These are phyloP conservation scores for Eremochloa ophiuroides DNA, from an alignment of 176 grass and related monocot species.

Conservation along the genomic window DNA sequence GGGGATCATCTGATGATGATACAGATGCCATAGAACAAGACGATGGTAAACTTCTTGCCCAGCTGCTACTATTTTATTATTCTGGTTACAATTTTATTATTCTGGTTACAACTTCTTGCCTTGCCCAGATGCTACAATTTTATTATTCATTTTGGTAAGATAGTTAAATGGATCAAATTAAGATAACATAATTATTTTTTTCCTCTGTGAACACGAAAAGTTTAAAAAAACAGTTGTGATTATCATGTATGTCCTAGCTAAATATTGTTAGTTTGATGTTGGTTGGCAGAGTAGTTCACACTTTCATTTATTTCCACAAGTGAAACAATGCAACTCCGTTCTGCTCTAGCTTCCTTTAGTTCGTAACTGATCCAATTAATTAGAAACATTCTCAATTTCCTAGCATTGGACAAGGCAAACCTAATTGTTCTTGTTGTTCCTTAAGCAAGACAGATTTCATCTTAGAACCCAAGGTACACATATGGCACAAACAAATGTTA, in stretches of 20 bases:
- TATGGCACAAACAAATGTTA: neutral
- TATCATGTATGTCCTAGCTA: neutral
- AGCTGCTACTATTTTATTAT: neutral
- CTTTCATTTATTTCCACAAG: neutral
- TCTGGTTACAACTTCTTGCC: too few species aligned
- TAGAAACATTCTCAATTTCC: neutral
- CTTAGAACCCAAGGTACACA: neutral
- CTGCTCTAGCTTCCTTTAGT: neutral
- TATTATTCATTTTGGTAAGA: neutral
- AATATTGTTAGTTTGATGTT: neutral
- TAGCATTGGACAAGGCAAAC: neutral
- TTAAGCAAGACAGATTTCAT: neutral
- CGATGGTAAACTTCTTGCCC: slow-evolving; percentile 54
- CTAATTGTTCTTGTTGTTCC: neutral
- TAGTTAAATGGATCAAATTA: neutral
- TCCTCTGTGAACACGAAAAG: neutral
- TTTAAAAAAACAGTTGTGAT: neutral
- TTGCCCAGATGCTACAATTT: too few species aligned
- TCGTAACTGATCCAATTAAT: neutral
- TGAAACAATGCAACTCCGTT: neutral
- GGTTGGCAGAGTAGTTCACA: neutral
- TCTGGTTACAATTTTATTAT: neutral
- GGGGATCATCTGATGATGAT: slow-evolving; percentile 89
- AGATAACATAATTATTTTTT: neutral
- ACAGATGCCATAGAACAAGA: slow-evolving; percentile 63